Conservation (phyloP, 129 eudicot genomes). For the Flaveria linearis region DNA sequence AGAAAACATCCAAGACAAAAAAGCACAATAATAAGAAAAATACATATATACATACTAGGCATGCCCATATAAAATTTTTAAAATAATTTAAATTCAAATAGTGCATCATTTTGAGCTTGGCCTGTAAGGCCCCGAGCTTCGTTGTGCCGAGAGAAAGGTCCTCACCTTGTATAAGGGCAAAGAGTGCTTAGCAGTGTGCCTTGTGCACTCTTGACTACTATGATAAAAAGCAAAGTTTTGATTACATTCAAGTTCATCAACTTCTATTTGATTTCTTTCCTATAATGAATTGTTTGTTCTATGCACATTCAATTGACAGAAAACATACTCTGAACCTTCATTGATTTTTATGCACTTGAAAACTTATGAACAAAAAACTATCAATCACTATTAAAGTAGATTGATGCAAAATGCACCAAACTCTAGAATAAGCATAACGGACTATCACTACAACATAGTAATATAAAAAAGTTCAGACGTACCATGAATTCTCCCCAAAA, state of each 20-base stretch:
- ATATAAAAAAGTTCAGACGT: constrained; percentile 12
- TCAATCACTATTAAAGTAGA: constrained; percentile 1
- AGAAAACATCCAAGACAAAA: not conserved
- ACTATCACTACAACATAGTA: not conserved
- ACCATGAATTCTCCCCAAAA: constrained; percentile 63
- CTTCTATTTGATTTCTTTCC: too few relatives aligned
- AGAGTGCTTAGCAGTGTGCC: too few relatives aligned
- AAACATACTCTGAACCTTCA: not conserved
- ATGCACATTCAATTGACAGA: not conserved
- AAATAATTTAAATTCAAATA: too few relatives aligned
- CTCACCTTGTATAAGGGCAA: too few relatives aligned
- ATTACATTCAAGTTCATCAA: not conserved
- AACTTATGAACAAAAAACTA: not conserved
- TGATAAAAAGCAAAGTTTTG: not conserved
- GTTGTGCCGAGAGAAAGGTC: not conserved
- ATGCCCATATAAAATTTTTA: too few relatives aligned
- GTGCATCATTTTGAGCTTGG: not conserved
- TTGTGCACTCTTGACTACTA: not conserved
- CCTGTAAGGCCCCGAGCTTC: not conserved
- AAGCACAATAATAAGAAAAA: not conserved
- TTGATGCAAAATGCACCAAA: not conserved
- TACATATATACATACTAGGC: not conserved
- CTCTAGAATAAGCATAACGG: not conserved
- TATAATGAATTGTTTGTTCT: not conserved
- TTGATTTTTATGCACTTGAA: not conserved